These are phyloP conservation scores for Chenopodium quinoa DNA, from an alignment of 148 eudicot genomes.

Conservation along the genomic window DNA sequence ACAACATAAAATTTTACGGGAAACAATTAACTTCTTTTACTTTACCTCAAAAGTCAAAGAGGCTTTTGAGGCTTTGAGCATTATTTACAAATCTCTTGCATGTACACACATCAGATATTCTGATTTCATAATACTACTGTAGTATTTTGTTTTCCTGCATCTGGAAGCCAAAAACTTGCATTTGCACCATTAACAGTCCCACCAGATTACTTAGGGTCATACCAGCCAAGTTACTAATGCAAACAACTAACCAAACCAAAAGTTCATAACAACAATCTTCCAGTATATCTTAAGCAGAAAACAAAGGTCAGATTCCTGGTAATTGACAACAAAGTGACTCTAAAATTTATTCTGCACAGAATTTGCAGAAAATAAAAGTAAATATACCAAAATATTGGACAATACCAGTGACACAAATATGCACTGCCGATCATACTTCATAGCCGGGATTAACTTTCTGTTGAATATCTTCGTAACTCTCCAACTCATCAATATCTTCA, in stretches of 20 bases:
- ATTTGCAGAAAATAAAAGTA: background rate
- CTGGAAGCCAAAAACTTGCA: background rate
- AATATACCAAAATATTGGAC: background rate
- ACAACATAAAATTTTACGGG: no score
- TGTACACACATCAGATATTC: background rate
- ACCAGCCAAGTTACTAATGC: background rate
- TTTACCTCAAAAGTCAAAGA: background rate
- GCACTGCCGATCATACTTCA: conserved; percentile 52
- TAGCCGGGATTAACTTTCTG: conserved; percentile 96
- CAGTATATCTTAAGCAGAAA: background rate
- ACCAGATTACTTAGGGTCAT: background rate
- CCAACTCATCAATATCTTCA: conserved; percentile 85
- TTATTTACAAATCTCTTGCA: background rate
- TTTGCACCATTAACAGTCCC: background rate
- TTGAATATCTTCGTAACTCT: conserved; percentile 86
- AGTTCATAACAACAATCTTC: background rate
- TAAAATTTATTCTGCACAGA: background rate
- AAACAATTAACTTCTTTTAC: no score
- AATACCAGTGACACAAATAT: conserved; percentile 16
- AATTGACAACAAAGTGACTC: conserved; percentile 1
- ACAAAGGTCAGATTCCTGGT: background rate
- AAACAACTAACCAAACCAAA: background rate
- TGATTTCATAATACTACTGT: no score
- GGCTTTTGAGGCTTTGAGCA: background rate
- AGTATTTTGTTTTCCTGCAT: background rate